A percentile compares a stretch with the other conserved stretches of the same genome.
phyloP scores from a whole-genome alignment of 306 rosid species.

The Trifolium repens region DNA sequence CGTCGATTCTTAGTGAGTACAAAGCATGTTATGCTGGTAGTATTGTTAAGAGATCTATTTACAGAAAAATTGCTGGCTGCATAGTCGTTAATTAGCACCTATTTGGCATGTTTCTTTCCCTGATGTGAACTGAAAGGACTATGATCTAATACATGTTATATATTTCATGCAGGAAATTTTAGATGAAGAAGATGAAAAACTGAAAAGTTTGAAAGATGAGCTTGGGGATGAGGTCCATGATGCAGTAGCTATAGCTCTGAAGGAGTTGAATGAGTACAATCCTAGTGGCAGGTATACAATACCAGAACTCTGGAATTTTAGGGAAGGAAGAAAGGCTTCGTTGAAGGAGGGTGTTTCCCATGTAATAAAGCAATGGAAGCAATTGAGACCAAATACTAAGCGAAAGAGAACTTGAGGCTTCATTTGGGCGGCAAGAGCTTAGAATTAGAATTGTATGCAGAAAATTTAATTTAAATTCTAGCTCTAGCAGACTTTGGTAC shows the following conservation, averaged over 20 bases:
- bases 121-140: background rate
- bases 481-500: background rate
- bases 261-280: conserved; percentile 73
- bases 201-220: conserved; percentile 62
- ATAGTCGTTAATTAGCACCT: background rate
- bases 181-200: conserved; percentile 67
- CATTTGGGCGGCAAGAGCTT: background rate
- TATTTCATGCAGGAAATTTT: conserved; percentile 57
- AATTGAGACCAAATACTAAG: background rate
- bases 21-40: background rate
- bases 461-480: background rate
- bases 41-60: background rate
- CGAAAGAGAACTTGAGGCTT: conserved; percentile 44
- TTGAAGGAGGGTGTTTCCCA: conserved; percentile 59
- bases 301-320: conserved; percentile 69
- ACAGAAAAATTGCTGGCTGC: background rate
- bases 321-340: conserved; percentile 63
- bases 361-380: conserved; percentile 60
- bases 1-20: background rate
- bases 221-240: conserved; percentile 55
- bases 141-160: conserved; percentile 10
- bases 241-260: conserved; percentile 62
- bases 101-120: conserved; percentile 1
- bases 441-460: background rate
- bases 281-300: conserved; percentile 79